Evolutionary conservation across 164 flowering plant genomes (phyloP), one percentile per base, ranked within the genome.

Genomic region (Litsea cubeba): DNA sequence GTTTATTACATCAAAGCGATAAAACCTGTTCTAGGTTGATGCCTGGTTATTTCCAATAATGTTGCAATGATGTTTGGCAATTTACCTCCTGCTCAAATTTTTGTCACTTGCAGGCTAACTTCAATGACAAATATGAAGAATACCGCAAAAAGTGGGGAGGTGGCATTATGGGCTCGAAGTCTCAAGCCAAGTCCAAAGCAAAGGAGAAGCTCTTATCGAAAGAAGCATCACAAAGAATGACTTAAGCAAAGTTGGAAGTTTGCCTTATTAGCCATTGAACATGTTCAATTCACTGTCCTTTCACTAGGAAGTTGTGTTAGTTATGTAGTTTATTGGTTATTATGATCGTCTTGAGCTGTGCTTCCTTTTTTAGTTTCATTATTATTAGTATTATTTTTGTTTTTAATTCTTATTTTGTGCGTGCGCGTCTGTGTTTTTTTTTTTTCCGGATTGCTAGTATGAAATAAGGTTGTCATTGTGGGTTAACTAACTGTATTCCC

Each of bases 221-320:
- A 49, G 75, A 73, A 73, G 75, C 75, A 24, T 69, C 75, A 7
- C 75, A 73, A 20, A 73, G 75, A 69, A 73, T 73, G 75, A 64
- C 40, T 12, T 73, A 17, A 46, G 23, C 22, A 7, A 15, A 15
- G 17, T 54, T 54, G 17, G 18, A 14, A 20, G n/a, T 54, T 15
- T 54, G 17, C 60, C 60, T 15, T 54, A 51, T 15, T 14, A 3
- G n/a, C 6, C 60, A 54, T 54, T 5, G 46, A 40, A 54, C 5
- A 5, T 15, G 20, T 54, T 54, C 17, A 54, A 54, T 14, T 54
- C 46, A 7, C 8, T 40, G 11, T 1, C 46, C 46, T 40, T 40
- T 1, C 46, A 40, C 60, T 14, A 20, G n/a, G 5, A 54, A 54
- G 60, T 17, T 54, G 17, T 54, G 60, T 17, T 3, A 5, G 20